These are phyloP conservation scores for Cucurbita ficifolia DNA, from an alignment of 306 rosid species.

Conservation along the genomic window DNA sequence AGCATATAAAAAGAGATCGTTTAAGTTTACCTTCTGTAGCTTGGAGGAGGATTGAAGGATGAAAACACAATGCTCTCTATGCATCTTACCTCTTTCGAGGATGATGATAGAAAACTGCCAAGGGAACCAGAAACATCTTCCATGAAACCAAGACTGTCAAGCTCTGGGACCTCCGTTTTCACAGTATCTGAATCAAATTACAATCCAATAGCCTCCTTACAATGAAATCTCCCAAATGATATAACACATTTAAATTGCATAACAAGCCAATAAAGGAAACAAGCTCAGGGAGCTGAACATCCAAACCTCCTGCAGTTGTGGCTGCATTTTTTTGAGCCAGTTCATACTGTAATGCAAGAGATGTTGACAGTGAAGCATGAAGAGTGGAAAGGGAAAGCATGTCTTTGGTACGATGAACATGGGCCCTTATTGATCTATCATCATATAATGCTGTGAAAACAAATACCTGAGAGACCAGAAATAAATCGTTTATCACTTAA, in stretches of 20 bases:
- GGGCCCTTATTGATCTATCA: slow-evolving; percentile 98
- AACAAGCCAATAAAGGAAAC: not conserved
- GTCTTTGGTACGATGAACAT: slow-evolving; percentile 87
- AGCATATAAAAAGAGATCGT: not conserved
- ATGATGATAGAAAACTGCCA: slow-evolving; percentile 54
- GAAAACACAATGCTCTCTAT: slow-evolving; percentile 89
- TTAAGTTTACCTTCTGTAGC: slow-evolving; percentile 63
- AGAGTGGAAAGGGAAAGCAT: slow-evolving; percentile 81
- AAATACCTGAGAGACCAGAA: slow-evolving; percentile 18
- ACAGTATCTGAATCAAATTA: slow-evolving; percentile 25
- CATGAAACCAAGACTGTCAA: slow-evolving; percentile 89
- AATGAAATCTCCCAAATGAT: not conserved
- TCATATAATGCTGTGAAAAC: slow-evolving; percentile 78
- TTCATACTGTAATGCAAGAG: slow-evolving; percentile 87
- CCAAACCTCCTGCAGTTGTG: slow-evolving; percentile 58
- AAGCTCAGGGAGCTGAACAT: not conserved
- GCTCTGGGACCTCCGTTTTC: slow-evolving; percentile 67
- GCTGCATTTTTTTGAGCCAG: slow-evolving; percentile 44
- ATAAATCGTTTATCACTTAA: not conserved
- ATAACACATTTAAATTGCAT: not conserved
- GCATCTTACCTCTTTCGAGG: slow-evolving; percentile 65
- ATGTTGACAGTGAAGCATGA: slow-evolving; percentile 89
- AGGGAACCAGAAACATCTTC: slow-evolving; percentile 87
- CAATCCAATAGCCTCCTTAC: slow-evolving; percentile 19
- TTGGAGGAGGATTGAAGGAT: slow-evolving; percentile 93